Evolutionary conservation across 164 flowering plant species (phyloP).

Genomic region (Stephania japonica): DNA sequence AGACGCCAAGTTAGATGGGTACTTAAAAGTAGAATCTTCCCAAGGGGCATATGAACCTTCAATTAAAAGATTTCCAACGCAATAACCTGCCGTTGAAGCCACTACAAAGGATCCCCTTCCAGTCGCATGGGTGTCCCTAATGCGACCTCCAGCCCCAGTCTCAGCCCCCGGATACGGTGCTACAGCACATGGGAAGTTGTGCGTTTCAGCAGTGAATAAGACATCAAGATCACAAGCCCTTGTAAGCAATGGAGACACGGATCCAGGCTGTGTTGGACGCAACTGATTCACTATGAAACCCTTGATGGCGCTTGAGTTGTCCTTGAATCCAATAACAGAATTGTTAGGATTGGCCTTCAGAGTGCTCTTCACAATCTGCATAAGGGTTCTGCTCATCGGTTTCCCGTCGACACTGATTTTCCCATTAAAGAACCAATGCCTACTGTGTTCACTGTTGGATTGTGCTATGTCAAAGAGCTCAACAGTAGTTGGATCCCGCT

Average conservation of each 20-base stretch:
- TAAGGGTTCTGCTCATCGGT: constrained; percentile 56
- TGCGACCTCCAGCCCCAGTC: constrained; percentile 96
- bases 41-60: constrained; percentile 91
- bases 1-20: constrained; percentile 81
- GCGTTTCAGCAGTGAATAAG: constrained; percentile 94
- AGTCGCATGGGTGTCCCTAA: constrained; percentile 96
- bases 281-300: constrained; percentile 64
- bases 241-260: constrained; percentile 41
- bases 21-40: constrained; percentile 75
- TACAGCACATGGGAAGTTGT: constrained; percentile 96
- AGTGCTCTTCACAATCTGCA: constrained; percentile 92
- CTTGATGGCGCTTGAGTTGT: constrained; percentile 88
- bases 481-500: constrained; percentile 82
- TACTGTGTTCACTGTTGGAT: constrained; percentile 92
- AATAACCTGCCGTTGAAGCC: constrained; percentile 90
- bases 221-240: constrained; percentile 57
- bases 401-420: constrained; percentile 77
- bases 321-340: constrained; percentile 94
- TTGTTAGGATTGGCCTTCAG: constrained; percentile 81
- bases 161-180: constrained; percentile 98
- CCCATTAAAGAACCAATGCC: constrained; percentile 97
- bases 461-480: constrained; percentile 96
- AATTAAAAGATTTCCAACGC: constrained; percentile 80
- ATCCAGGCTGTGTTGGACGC: constrained; percentile 64
- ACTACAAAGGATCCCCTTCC: constrained; percentile 88